Evolutionary conservation across 176 grass and related monocot genomes (phyloP).

Genomic region (Juncus inflexus): DNA sequence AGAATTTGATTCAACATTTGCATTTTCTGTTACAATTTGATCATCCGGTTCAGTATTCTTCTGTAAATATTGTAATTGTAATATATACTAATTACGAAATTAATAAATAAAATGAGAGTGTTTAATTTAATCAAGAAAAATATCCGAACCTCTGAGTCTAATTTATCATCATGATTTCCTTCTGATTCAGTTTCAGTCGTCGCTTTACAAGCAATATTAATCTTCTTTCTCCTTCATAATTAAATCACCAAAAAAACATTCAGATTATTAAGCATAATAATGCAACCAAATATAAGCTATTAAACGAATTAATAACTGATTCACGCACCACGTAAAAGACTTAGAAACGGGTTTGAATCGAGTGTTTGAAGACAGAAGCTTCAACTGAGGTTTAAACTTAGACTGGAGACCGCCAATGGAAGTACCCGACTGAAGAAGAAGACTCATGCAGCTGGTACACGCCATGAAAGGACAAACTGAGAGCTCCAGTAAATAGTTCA

Average conservation of each 20-base stretch:
- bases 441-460: constrained; percentile 23
- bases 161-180: constrained; percentile 28
- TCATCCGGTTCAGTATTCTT: constrained; percentile 35
- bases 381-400: constrained; percentile 7
- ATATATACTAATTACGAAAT: constrained; percentile 2
- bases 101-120: background rate
- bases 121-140: background rate
- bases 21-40: constrained; percentile 40
- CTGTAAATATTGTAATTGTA: constrained; percentile 33
- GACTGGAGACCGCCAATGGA: constrained; percentile 17
- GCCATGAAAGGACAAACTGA: constrained; percentile 4
- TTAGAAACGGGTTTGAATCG: constrained; percentile 18
- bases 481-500: background rate
- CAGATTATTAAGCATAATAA: background rate
- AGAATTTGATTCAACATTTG: constrained; percentile 30
- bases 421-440: constrained; percentile 19
- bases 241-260: constrained; percentile 5
- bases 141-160: constrained; percentile 6
- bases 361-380: constrained; percentile 16
- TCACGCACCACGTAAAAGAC: constrained; percentile 6
- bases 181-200: constrained; percentile 53
- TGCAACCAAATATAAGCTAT: background rate
- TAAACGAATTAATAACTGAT: background rate
- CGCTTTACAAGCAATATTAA: constrained; percentile 40
- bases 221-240: constrained; percentile 31